phyloP scores from a whole-genome alignment of 2,329 filamentous ascomycete genomes.

The Geosmithia morbida region DNA sequence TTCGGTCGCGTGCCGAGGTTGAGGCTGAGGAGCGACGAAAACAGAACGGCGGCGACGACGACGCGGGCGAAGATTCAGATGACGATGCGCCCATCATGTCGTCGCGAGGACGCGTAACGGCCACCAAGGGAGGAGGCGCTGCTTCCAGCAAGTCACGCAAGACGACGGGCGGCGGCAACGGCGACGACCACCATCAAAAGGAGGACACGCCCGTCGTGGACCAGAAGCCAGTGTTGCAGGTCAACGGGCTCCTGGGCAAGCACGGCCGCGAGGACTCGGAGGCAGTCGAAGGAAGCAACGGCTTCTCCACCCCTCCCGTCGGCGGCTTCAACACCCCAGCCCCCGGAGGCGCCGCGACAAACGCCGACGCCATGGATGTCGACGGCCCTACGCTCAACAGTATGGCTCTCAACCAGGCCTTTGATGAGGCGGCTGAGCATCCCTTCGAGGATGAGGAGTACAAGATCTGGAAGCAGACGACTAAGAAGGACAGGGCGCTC shows the following conservation, averaged over 20 bases:
- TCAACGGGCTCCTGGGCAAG: constrained; percentile 48
- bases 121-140: constrained; percentile 43
- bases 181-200: constrained; percentile 32
- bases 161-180: constrained; percentile 51
- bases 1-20: constrained; percentile 84
- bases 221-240: constrained; percentile 56
- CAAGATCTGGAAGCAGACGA: constrained; percentile 97
- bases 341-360: constrained; percentile 51
- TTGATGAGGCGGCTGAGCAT: constrained; percentile 57
- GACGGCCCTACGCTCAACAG: constrained; percentile 62
- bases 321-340: constrained; percentile 65
- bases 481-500: constrained; percentile 83
- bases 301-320: constrained; percentile 69
- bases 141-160: constrained; percentile 57
- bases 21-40: constrained; percentile 77
- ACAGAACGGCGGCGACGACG: constrained; percentile 72
- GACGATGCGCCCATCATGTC: constrained; percentile 99
- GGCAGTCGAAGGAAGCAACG: constrained; percentile 64
- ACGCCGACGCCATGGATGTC: constrained; percentile 75
- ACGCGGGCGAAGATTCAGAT: constrained; percentile 80
- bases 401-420: constrained; percentile 45
- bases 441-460: constrained; percentile 85
- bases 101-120: constrained; percentile 76
- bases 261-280: constrained; percentile 61
- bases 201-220: constrained; percentile 70